These are phyloP conservation scores for Coniella lustricola DNA, from an alignment of 2,329 filamentous ascomycete genomes.

Conservation along the genomic window DNA sequence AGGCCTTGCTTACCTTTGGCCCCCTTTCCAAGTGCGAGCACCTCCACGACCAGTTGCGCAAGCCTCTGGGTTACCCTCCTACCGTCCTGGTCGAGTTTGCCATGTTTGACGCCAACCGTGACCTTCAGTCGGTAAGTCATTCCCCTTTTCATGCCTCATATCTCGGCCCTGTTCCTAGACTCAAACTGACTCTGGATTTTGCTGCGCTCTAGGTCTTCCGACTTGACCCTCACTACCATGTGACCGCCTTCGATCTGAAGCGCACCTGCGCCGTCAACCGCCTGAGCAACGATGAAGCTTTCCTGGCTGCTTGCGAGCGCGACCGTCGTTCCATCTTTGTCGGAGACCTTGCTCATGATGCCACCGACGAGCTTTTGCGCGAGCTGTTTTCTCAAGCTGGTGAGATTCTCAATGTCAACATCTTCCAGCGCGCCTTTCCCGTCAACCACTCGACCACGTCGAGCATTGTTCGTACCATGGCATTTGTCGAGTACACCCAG, in stretches of 20 bases:
- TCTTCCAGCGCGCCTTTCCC: slow-evolving; percentile 21
- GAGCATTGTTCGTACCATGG: slow-evolving; percentile 21
- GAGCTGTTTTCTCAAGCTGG: slow-evolving; percentile 22
- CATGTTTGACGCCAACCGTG: slow-evolving; percentile 43
- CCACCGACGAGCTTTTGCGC: slow-evolving; percentile 21
- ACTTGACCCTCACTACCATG: slow-evolving; percentile 25
- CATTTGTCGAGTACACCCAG: slow-evolving; percentile 22
- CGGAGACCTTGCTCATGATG: slow-evolving; percentile 23
- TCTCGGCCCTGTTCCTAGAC: not conserved
- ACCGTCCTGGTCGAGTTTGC: slow-evolving; percentile 42
- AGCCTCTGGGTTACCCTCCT: slow-evolving; percentile 28
- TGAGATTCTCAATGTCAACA: slow-evolving; percentile 22
- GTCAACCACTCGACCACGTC: slow-evolving; percentile 14
- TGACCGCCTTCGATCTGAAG: slow-evolving; percentile 28
- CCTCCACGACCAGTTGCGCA: slow-evolving; percentile 27
- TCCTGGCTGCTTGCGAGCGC: slow-evolving; percentile 25
- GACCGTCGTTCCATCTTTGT: slow-evolving; percentile 30
- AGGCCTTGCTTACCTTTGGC: slow-evolving; percentile 38
- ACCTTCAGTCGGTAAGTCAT: slow-evolving; percentile 40
- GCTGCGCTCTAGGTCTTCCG: slow-evolving; percentile 25
- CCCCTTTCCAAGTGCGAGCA: slow-evolving; percentile 33
- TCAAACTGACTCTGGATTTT: not conserved
- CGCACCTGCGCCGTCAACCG: slow-evolving; percentile 20
- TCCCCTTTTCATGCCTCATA: not conserved
- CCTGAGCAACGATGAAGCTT: slow-evolving; percentile 24